Conservation (phyloP, 495 filamentous ascomycete species). For the Penicillium herquei region DNA sequence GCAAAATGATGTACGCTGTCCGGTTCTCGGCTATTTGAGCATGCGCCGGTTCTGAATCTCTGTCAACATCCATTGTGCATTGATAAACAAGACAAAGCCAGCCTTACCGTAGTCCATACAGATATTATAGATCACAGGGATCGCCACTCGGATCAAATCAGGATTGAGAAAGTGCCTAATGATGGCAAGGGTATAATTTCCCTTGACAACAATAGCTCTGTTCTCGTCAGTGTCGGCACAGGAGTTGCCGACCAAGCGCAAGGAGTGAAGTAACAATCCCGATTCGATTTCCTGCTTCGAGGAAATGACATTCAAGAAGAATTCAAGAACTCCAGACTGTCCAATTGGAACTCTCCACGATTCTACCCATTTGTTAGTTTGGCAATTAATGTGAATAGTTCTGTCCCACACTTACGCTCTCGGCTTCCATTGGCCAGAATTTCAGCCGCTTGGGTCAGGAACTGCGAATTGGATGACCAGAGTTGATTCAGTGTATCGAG, state of each 20-base stretch:
- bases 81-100: neutral
- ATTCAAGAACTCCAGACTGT: constrained; percentile 63
- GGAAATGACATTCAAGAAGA: constrained; percentile 59
- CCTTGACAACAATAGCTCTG: constrained; percentile 60
- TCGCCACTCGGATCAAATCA: constrained; percentile 53
- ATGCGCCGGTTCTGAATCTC: constrained; percentile 50
- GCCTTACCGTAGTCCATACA: constrained; percentile 68
- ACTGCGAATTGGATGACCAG: constrained; percentile 36
- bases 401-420: constrained; percentile 54
- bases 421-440: constrained; percentile 65
- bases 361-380: constrained; percentile 33
- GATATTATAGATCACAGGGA: constrained; percentile 72
- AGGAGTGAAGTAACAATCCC: constrained; percentile 48
- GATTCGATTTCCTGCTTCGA: constrained; percentile 32
- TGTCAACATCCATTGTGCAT: constrained; percentile 10
- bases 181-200: constrained; percentile 54
- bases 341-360: constrained; percentile 64
- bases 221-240: constrained; percentile 83
- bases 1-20: constrained; percentile 44
- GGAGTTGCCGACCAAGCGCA: constrained; percentile 75
- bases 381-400: neutral
- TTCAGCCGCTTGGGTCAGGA: constrained; percentile 53
- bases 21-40: constrained; percentile 60
- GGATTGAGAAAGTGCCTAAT: constrained; percentile 51
- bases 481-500: constrained; percentile 30